Evolutionary conservation across 768 basidiomycete genomes (phyloP).

Genomic region (Termitomyces sp.): DNA sequence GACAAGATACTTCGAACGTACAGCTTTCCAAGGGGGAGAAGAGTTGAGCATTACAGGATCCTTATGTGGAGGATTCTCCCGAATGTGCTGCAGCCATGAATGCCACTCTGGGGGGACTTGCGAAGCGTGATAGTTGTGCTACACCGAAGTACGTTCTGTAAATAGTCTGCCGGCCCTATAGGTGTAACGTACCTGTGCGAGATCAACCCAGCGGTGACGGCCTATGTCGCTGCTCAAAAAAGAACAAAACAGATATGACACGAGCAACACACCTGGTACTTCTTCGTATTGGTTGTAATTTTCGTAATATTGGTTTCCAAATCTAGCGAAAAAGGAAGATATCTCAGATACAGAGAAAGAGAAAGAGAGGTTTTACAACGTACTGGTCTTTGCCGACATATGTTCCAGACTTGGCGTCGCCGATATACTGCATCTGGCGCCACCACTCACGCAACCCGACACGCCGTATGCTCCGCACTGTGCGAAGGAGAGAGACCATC

Average conservation of each 20-base stretch:
- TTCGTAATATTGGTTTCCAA: slow-evolving; percentile 94
- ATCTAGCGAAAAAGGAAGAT: slow-evolving; percentile 39
- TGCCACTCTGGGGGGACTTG: slow-evolving; percentile 98
- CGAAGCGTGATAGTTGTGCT: slow-evolving; percentile 87
- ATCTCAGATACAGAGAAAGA: neutral
- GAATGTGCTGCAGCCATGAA: slow-evolving; percentile 90
- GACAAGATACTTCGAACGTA: slow-evolving; percentile 31
- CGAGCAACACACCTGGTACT: slow-evolving; percentile 64
- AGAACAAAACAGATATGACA: neutral
- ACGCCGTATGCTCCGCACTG: slow-evolving; percentile 68
- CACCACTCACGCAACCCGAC: slow-evolving; percentile 86
- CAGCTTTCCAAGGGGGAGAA: slow-evolving; percentile 80
- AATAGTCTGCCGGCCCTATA: neutral
- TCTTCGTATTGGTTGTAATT: slow-evolving; percentile 86
- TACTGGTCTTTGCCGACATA: slow-evolving; percentile 80
- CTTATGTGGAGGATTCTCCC: slow-evolving; percentile 71
- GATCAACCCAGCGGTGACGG: slow-evolving; percentile 97
- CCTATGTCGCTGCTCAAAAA: slow-evolving; percentile 38
- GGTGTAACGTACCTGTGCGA: slow-evolving; percentile 57
- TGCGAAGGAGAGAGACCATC: slow-evolving; percentile 74
- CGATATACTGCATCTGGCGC: slow-evolving; percentile 89
- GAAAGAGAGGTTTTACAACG: slow-evolving; percentile 26
- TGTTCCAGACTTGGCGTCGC: slow-evolving; percentile 86
- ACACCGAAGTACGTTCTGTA: neutral
- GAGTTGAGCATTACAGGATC: slow-evolving; percentile 67